Percentiles rank a stretch among this genome's conserved stretches.
Conservation (phyloP, 192 early-diverging fungal genomes). For the Backusella mclennaniae region DNA sequence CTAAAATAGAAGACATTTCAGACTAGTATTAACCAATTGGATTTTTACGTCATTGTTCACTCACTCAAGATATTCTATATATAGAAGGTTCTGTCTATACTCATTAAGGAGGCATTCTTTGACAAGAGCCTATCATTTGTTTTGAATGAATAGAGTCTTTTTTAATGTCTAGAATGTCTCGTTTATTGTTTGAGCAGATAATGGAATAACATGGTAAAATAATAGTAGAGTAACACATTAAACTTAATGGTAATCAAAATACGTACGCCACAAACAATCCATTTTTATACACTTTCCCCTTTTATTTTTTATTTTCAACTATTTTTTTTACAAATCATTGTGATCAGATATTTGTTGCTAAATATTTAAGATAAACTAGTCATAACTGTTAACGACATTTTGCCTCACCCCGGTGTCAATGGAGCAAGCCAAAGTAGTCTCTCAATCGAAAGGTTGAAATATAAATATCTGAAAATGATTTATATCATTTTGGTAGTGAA, state of each 20-base stretch:
- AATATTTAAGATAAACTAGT: background rate
- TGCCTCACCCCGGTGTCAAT: background rate
- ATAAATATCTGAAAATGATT: background rate
- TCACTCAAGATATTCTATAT: background rate
- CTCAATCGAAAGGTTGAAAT: background rate
- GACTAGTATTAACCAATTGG: background rate
- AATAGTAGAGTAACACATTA: background rate
- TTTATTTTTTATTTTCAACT: background rate
- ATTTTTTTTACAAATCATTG: background rate
- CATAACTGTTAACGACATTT: background rate
- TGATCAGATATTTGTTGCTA: background rate
- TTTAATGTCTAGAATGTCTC: background rate
- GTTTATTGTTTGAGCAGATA: background rate
- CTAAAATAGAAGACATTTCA: constrained; percentile 6
- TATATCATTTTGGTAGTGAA: too few species aligned
- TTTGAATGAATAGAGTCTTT: background rate
- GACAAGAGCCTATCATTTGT: background rate
- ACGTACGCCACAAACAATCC: background rate
- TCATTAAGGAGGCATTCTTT: background rate
- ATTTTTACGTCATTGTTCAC: background rate
- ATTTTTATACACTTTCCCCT: background rate
- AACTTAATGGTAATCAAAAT: background rate
- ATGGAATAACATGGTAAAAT: background rate
- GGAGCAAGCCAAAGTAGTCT: background rate
- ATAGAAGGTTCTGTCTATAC: background rate